Evolutionary conservation across 371 early-diverging fungal genomes (phyloP).

Genomic region (Capniomyces stellatus): DNA sequence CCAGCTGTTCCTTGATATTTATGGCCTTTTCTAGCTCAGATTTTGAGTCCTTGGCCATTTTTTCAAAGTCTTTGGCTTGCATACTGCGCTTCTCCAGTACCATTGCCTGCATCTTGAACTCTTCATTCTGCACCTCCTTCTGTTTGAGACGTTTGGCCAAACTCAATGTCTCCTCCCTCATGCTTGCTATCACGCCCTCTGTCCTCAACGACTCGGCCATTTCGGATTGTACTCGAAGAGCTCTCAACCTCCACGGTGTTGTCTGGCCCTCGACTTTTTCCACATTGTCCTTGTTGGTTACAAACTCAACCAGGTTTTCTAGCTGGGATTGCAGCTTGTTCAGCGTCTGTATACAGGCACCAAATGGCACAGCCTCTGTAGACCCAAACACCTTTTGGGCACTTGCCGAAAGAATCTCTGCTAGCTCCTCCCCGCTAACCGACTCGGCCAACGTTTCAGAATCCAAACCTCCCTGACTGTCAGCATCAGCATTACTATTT

Average conservation of each 20-base stretch:
- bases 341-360: background rate
- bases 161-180: background rate
- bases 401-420: background rate
- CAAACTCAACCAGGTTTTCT: conserved; percentile 1
- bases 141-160: background rate
- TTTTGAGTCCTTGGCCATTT: background rate
- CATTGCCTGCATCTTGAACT: background rate
- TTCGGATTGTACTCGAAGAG: background rate
- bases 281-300: background rate
- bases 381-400: background rate
- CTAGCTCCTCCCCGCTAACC: background rate
- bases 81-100: background rate
- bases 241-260: background rate
- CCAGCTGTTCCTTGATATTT: background rate
- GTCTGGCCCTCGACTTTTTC: too few relatives aligned
- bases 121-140: background rate
- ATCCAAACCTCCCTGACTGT: background rate
- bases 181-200: background rate
- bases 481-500: background rate
- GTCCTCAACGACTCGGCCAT: background rate
- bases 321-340: background rate
- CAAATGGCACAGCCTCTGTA: background rate
- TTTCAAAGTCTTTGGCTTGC: background rate
- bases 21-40: background rate
- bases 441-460: background rate